Evolutionary conservation across 768 basidiomycete species (phyloP), one percentile per base, ranked within the genome.

Genomic region (Pleurotus djamor): DNA sequence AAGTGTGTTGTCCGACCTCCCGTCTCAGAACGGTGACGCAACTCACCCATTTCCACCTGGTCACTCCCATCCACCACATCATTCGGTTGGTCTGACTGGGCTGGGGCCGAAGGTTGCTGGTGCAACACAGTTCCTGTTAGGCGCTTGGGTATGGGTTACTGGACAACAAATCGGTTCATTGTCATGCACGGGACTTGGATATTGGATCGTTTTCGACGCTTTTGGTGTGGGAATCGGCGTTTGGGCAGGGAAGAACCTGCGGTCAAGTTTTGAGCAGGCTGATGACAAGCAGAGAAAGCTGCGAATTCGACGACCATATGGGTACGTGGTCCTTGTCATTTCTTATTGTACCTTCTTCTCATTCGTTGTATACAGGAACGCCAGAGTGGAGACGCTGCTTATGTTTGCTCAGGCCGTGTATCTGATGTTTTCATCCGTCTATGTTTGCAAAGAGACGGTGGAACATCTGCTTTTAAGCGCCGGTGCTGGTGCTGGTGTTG

Each of bases 401-500:
- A 76, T 92, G 70, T 99, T 98, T 66, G 86, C 93, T 0, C 96
- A 98, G 67, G 85, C 87, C 8, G 91, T 99, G 10, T 98, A 97
- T 72, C 79, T 99, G 58, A 86, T 96, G 77, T 99, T 98, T 69
- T 86, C 94, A 0, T 87, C 93, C 0, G 89, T 98, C 2, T 99
- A 98, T 74, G 90, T 98, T 14, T 95, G 94, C 67, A 98, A 99
- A 68, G 97, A 99, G 79, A 91, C 95, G 0, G 80, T 98, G 4
- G 96, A 99, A 73, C 95, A 96, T 73, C 72, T 97, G 43, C 70
- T 99, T 13, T 78, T 98, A 45, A 86, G 87, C 49, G 82, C 84
- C 5, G 85, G 83, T 16, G 58, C 62, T 2, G 77, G 78, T 4
- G 73, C 68, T 10, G 71, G 69, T 14, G 73, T 68, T 52, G 90